A percentile compares a stretch with the other conserved stretches of the same genome.
These are phyloP conservation scores for Fomitopsis palustris DNA, from an alignment of 1,284 basidiomycete genomes.

Conservation along the genomic window DNA sequence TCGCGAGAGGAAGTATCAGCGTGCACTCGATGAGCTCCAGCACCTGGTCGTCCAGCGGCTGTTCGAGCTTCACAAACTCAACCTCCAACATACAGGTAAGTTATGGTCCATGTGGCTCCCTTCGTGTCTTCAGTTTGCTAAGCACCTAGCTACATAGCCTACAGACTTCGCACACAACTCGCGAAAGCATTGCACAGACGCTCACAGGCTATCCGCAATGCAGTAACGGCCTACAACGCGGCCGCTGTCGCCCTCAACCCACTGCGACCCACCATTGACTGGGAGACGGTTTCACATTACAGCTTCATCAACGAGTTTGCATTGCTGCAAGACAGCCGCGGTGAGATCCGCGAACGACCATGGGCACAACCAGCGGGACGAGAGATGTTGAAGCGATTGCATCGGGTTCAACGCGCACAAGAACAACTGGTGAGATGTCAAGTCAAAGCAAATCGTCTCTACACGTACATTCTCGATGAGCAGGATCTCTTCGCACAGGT, in stretches of 20 bases:
- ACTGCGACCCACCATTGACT: constrained; percentile 23
- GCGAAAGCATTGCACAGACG: constrained; percentile 21
- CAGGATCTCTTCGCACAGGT: constrained; percentile 4
- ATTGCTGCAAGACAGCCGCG: constrained; percentile 28
- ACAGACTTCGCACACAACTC: constrained; percentile 23
- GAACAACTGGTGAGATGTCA: constrained; percentile 31
- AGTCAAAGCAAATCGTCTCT: constrained; percentile 26
- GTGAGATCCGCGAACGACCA: constrained; percentile 24
- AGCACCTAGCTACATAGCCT: constrained; percentile 16
- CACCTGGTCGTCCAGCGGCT: constrained; percentile 27
- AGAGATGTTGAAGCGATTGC: constrained; percentile 23
- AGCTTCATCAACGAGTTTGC: constrained; percentile 33
- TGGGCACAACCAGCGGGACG: constrained; percentile 29
- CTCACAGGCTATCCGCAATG: constrained; percentile 18
- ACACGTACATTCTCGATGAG: constrained; percentile 26
- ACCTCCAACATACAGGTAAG: constrained; percentile 25
- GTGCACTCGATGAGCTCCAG: constrained; percentile 25
- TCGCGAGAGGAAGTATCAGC: constrained; percentile 15
- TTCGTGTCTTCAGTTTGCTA: neutral
- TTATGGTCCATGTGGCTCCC: too few relatives aligned
- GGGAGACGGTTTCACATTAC: constrained; percentile 28
- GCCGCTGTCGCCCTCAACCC: constrained; percentile 22
- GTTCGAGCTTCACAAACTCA: constrained; percentile 30
- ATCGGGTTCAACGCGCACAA: constrained; percentile 26
- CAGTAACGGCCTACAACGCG: constrained; percentile 24